Evolutionary conservation across 352 stramenopile species (phyloP).

Genomic region (Pythium biforme): DNA sequence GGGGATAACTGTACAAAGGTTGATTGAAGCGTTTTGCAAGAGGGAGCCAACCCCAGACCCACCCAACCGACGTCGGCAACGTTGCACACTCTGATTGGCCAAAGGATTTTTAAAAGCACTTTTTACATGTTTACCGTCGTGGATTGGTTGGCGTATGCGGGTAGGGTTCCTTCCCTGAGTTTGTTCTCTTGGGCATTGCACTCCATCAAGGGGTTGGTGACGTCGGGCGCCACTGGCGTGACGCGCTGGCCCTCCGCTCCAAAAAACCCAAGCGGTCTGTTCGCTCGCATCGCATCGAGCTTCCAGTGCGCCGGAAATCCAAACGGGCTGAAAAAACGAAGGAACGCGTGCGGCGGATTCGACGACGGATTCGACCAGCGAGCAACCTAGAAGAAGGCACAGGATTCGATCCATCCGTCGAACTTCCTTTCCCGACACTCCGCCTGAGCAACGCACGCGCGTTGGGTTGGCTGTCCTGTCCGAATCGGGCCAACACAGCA

Average conservation of each 20-base stretch:
- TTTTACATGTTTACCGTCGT: constrained; percentile 1
- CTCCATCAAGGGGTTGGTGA: constrained; percentile 19
- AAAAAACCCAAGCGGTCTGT: not conserved
- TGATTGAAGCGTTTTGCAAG: constrained; percentile 16
- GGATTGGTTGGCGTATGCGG: constrained; percentile 13
- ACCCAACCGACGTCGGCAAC: constrained; percentile 21
- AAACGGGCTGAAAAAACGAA: constrained; percentile 19
- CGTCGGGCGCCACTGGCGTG: constrained; percentile 20
- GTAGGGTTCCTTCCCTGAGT: constrained; percentile 13
- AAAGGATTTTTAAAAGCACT: constrained; percentile 12
- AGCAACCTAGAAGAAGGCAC: not conserved
- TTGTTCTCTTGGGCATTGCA: constrained; percentile 10
- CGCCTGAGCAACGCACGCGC: not conserved
- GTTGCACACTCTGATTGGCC: constrained; percentile 26
- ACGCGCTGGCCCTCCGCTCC: constrained; percentile 21
- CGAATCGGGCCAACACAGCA: not conserved
- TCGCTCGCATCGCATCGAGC: not conserved
- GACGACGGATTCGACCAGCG: constrained; percentile 13
- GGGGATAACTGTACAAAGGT: too few species aligned
- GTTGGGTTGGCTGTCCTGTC: not conserved
- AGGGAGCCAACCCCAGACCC: constrained; percentile 3
- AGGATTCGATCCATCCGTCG: not conserved
- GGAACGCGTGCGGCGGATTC: constrained; percentile 7
- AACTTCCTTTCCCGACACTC: not conserved
- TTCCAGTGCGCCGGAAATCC: constrained; percentile 14